A percentile compares a stretch with the other conserved stretches of the same genome.
phyloP scores from a whole-genome alignment of 148 eudicot species.

The Chenopodium formosanum region DNA sequence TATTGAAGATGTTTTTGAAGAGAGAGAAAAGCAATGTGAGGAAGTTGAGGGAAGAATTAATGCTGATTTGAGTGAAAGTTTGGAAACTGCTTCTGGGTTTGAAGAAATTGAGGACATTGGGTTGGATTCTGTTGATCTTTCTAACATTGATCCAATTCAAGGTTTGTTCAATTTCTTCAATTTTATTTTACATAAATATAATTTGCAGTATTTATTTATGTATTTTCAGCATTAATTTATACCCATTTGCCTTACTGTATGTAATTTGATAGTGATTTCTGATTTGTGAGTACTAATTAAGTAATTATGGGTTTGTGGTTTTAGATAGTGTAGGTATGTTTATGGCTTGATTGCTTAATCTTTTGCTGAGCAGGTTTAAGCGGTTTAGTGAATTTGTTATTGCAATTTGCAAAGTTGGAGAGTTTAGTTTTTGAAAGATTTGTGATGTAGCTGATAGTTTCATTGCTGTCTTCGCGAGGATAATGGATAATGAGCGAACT shows the following conservation, averaged over 20 bases:
- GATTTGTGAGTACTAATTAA: no score
- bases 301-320: no score
- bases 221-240: neutral
- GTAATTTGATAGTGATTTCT: neutral
- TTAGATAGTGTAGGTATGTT: neutral
- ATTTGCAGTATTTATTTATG: no score
- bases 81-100: constrained; percentile 35
- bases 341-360: neutral
- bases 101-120: constrained; percentile 37
- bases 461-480: neutral
- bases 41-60: constrained; percentile 22
- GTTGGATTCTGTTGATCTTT: constrained; percentile 49
- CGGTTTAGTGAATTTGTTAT: neutral
- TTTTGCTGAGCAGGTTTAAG: neutral
- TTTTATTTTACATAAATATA: neutral
- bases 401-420: neutral
- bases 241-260: neutral
- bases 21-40: constrained; percentile 18
- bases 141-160: constrained; percentile 69
- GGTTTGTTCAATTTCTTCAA: constrained; percentile 40
- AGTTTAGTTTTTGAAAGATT: neutral
- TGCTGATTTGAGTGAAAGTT: constrained; percentile 44
- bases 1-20: constrained; percentile 15
- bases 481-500: neutral
- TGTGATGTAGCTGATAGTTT: neutral